Base-by-base conservation (phyloP, 345 rosid genomes). In the Mangifera indica region DNA sequence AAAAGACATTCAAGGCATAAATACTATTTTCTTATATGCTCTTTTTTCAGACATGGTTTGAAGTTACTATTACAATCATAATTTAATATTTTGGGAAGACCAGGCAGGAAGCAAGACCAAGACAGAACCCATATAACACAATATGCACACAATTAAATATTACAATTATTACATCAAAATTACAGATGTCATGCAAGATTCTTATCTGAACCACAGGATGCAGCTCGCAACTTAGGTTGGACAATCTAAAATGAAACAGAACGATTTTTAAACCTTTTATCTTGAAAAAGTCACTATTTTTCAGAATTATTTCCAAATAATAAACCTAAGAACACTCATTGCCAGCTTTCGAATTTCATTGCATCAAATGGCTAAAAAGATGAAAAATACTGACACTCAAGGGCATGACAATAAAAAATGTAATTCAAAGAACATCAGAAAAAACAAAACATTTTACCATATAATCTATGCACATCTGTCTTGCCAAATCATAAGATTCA, bases 381-480 rank as follows among this genome's bases (percentile, higher is more conserved):
- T 0, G 7, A 21, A 62, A 8, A 62, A 66, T 51, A 12, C 10
- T 22, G 18, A 0, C 21, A 64, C 8, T 48, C 42, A 49, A 26
- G 21, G 11, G 5, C 12, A 22, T 6, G 63, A 24, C 4, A 14
- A 45, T 6, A 48, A 46, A 49, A 64, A 68, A 48, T 15, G 14
- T 5, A 63, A 2, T 17, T 29, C 0, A 5, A 22, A 53, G 29
- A 56, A 69, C 7, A 20, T 25, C 11, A 63, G 57, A 10, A 11
- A 24, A n/a, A n/a, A n/a, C n/a, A 48, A 76, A 51, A 10, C 63
- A 60, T 14, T 37, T 69, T 91, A 96, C 99, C 99, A 96, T 93
- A 78, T 96, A 93, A 72, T 96, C 97, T 64, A 96, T 84, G 88
- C 99, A 93, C 98, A 96, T 77, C 79, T 96, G 98, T 75, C 98